Evolutionary conservation across 805 yeast genomes (phyloP), one percentile per base, ranked within the genome.

Genomic region (Saturnispora diversa): DNA sequence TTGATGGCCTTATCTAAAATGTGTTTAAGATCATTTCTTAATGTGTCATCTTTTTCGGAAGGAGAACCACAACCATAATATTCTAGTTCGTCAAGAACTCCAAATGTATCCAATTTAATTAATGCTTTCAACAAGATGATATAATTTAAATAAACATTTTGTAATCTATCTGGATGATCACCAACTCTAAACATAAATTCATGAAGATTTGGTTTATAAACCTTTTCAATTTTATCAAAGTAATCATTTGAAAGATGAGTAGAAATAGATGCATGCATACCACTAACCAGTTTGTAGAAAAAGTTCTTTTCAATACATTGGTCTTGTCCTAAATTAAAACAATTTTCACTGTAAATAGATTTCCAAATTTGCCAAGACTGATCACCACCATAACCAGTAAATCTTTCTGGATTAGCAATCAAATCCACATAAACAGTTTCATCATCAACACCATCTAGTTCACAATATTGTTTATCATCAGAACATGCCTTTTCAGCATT

Each of bases 211-310:
- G 97, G 96, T 24, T 75, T 84, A 77, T 94, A 90, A 38, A 75
- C 71, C 23, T 84, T 88, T 1, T 92, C 77, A 32, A 70, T 71
- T 42, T 69, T 56, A 58, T 84, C 74, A 46, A 83, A 67, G 58
- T 74, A 84, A 55, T 90, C 97, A 56, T 83, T 84, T 13, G 94
- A 75, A 45, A 92, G 68, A 62, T 92, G 99, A 1, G 94, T 87
- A 6, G 94, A 90, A 46, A 92, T 86, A 2, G 95, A 84, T 2
- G 96, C 86, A 57, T 92, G 99, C 81, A 92, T 74, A 2, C 99
- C 99, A 21, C 92, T 80, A 17, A 92, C 70, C 39, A 92, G 63
- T 49, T 92, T 74, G 63, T 82, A 92, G 53, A 92, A 92, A 29
- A 88, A 77, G 47, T 85, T 78, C 63, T 90, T 90, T 53, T 94